phyloP scores from a whole-genome alignment of 805 yeast genomes.

The Lipomyces oligophaga region DNA sequence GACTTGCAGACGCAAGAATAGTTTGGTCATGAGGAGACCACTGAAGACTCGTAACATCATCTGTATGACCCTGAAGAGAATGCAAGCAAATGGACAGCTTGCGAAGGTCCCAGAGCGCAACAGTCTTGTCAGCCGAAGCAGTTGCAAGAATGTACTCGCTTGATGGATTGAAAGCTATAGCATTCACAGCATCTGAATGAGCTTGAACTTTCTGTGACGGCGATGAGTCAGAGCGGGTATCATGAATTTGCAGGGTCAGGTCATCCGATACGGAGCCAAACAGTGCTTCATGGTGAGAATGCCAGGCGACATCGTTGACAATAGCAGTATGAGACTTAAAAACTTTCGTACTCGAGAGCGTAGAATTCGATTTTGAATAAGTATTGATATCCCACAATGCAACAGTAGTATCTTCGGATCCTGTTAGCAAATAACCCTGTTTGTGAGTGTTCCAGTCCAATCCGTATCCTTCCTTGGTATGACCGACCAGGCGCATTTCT shows the following conservation, averaged over 20 bases:
- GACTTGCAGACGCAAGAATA: constrained; percentile 53
- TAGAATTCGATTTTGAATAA: constrained; percentile 29
- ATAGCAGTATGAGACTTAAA: constrained; percentile 53
- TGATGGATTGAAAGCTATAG: constrained; percentile 63
- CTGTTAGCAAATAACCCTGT: constrained; percentile 51
- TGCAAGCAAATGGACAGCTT: constrained; percentile 57
- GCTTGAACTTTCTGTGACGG: constrained; percentile 43
- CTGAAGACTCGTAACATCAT: constrained; percentile 52
- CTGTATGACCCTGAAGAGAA: constrained; percentile 63
- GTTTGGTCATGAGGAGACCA: constrained; percentile 51
- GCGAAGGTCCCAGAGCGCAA: constrained; percentile 72
- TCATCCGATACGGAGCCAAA: constrained; percentile 76
- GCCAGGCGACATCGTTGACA: constrained; percentile 68
- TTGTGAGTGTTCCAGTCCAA: constrained; percentile 58
- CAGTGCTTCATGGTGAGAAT: constrained; percentile 41
- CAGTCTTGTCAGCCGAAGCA: constrained; percentile 72
- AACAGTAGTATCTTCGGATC: constrained; percentile 62
- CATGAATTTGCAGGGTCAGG: constrained; percentile 56
- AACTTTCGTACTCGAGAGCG: constrained; percentile 45
- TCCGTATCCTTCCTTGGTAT: constrained; percentile 64
- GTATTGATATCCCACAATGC: constrained; percentile 62
- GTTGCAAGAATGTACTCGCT: constrained; percentile 57
- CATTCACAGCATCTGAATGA: constrained; percentile 61
- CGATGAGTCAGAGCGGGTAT: constrained; percentile 45
- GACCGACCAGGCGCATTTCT: constrained; percentile 54